Base-by-base conservation (phyloP, 768 basidiomycete genomes). In the Pulveroboletus sp. region DNA sequence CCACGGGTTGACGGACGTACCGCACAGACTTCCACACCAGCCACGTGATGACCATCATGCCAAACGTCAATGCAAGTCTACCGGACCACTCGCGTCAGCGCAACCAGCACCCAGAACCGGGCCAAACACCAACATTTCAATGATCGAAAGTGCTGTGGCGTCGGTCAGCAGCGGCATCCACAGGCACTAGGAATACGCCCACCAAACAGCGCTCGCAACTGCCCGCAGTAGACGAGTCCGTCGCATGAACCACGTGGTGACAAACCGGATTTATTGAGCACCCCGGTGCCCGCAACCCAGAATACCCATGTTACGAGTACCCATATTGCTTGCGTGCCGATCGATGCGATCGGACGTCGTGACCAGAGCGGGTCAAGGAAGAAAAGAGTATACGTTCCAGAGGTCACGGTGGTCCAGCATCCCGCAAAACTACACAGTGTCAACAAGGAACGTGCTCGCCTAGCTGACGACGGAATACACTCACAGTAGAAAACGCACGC, bases 251-350 rank as follows among this genome's bases (percentile, higher is more conserved):
- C 66, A 27, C 59, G 68, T 38, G 81, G 51, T 9, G 60, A 65
- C 3, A 81, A 78, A 21, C 79, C 60, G 6, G 79, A 72, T 33
- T 70, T 69, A 54, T 80, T 79, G 40, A 83, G 60, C 21, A 78
- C 63, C 0, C 75, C 76, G 4, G 80, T 73, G 38, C 80, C 79
- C 12, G 80, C 69, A 17, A 82, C 70, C 83, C 83, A 85, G 40
- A 82, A 68, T 15, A 77, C 57, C 80, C 79, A 82, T 12, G 82
- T 83, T 1, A 76, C 50, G 27, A 82, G 64, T 5, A 78, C 64
- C 83, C 83, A 85, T 38, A 83, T 65, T 11, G 72, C 73, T 57
- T 85, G 83, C 0, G 80, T 71, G 8, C 82, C 81, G 35, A 84
- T 66, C 11, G 83, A 83, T 9, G 77, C 71, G 14, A 82, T 53